Evolutionary conservation across 1,284 basidiomycete genomes (phyloP).

Genomic region (Boletus hoseneyae): DNA sequence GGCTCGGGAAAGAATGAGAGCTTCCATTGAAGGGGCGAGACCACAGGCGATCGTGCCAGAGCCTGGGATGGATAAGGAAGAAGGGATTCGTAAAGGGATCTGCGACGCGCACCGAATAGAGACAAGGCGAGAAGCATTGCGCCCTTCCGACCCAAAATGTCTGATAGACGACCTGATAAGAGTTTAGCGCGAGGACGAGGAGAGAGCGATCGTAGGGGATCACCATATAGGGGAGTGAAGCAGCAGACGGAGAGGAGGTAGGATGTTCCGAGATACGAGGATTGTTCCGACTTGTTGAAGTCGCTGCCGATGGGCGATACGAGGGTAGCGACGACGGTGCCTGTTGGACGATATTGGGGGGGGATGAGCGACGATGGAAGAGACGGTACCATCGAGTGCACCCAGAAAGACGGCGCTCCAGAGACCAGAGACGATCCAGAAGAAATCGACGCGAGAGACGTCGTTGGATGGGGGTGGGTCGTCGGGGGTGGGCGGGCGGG

Average conservation of each 20-base stretch:
- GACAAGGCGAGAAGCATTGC: slow-evolving; percentile 79
- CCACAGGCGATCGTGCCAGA: slow-evolving; percentile 82
- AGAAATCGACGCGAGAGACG: slow-evolving; percentile 49
- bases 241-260: slow-evolving; percentile 88
- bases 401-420: slow-evolving; percentile 81
- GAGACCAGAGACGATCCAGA: slow-evolving; percentile 69
- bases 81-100: slow-evolving; percentile 14
- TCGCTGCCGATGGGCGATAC: slow-evolving; percentile 76
- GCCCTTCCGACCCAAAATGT: slow-evolving; percentile 83
- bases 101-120: slow-evolving; percentile 63
- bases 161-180: slow-evolving; percentile 71
- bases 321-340: slow-evolving; percentile 76
- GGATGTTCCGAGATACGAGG: slow-evolving; percentile 85
- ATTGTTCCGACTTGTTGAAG: slow-evolving; percentile 74
- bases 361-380: not conserved
- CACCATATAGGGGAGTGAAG: slow-evolving; percentile 87
- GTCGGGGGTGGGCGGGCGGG: not conserved
- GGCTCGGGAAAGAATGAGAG: slow-evolving; percentile 77
- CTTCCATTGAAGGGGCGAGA: slow-evolving; percentile 77
- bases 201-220: slow-evolving; percentile 27
- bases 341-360: slow-evolving; percentile 33
- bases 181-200: slow-evolving; percentile 20
- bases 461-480: slow-evolving; percentile 27
- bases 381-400: slow-evolving; percentile 68
- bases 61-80: slow-evolving; percentile 43